phyloP scores from a whole-genome alignment of 2,329 filamentous ascomycete genomes.

The Fusarium robinianum region DNA sequence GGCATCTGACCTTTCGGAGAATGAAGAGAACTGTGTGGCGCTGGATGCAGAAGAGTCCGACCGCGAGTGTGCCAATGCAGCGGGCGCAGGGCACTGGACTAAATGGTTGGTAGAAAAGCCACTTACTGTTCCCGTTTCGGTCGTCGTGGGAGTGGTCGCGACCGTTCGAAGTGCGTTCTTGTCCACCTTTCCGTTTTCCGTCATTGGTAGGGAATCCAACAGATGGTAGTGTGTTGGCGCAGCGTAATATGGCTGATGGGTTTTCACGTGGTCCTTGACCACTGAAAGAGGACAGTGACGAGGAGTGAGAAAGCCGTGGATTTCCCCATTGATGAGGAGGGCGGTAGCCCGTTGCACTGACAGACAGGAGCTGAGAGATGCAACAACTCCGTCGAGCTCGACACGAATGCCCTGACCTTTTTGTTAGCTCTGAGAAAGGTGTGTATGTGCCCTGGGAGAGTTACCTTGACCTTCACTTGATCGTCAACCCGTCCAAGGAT shows the following conservation, averaged over 20 bases:
- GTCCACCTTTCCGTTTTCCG: constrained; percentile 61
- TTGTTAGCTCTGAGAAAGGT: background rate
- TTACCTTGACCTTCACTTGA: constrained; percentile 63
- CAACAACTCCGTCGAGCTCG: constrained; percentile 61
- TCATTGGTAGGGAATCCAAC: constrained; percentile 52
- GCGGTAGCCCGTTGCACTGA: constrained; percentile 52
- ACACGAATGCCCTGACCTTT: constrained; percentile 60
- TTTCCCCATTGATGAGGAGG: constrained; percentile 51
- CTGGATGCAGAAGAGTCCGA: constrained; percentile 39
- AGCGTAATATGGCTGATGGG: constrained; percentile 58
- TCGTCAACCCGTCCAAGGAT: constrained; percentile 61
- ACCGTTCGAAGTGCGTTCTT: constrained; percentile 47
- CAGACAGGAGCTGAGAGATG: constrained; percentile 50
- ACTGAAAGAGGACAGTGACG: constrained; percentile 39
- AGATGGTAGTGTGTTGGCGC: constrained; percentile 52
- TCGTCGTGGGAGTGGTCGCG: background rate
- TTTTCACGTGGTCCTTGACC: constrained; percentile 47
- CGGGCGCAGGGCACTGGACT: constrained; percentile 17
- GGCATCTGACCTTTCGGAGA: constrained; percentile 22
- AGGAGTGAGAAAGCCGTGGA: constrained; percentile 56
- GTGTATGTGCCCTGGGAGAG: no score
- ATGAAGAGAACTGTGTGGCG: constrained; percentile 27
- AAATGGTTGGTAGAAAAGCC: background rate
- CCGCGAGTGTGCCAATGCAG: constrained; percentile 15
- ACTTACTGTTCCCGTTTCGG: no score